These are phyloP conservation scores for Geotrichum carabidarum DNA, from an alignment of 1,139 yeast genomes.

Conservation along the genomic window DNA sequence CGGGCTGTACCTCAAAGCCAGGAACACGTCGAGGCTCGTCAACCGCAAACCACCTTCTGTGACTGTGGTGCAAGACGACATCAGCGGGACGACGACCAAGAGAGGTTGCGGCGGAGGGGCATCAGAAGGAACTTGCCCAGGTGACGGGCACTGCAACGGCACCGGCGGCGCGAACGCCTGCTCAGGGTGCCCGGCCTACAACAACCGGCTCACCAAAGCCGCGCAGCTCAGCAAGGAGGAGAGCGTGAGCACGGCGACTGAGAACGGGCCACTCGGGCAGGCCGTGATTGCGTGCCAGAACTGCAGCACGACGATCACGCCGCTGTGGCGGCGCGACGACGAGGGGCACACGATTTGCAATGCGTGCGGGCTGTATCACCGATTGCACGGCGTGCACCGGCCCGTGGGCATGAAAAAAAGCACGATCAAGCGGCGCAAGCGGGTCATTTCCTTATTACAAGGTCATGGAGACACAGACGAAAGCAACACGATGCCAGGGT, in stretches of 20 bases:
- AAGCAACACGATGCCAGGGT: too few relatives aligned
- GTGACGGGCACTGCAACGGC: slow-evolving; percentile 81
- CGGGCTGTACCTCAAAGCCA: slow-evolving; percentile 47
- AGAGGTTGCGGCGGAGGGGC: slow-evolving; percentile 30
- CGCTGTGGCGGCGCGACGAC: slow-evolving; percentile 81
- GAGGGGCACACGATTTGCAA: slow-evolving; percentile 79
- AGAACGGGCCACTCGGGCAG: neutral
- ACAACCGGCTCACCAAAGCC: slow-evolving; percentile 50
- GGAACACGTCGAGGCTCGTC: slow-evolving; percentile 45
- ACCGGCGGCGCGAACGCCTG: slow-evolving; percentile 81
- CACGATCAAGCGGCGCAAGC: slow-evolving; percentile 68
- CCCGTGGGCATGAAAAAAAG: slow-evolving; percentile 71
- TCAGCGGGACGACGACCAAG: neutral
- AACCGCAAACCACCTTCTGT: slow-evolving; percentile 45
- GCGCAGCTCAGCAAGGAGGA: slow-evolving; percentile 16
- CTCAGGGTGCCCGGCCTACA: slow-evolving; percentile 75
- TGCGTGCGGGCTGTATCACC: slow-evolving; percentile 79
- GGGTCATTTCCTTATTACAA: slow-evolving; percentile 31
- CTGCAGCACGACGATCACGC: slow-evolving; percentile 80
- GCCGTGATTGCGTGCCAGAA: slow-evolving; percentile 71
- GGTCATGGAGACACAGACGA: too few relatives aligned
- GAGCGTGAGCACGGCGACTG: neutral
- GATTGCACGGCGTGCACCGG: slow-evolving; percentile 71
- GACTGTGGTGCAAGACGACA: neutral
- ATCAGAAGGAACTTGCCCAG: slow-evolving; percentile 60